Percentiles rank a stretch among this genome's conserved stretches.
Conservation (phyloP, 108 stramenopile species). For the Schizochytrium sp. region DNA sequence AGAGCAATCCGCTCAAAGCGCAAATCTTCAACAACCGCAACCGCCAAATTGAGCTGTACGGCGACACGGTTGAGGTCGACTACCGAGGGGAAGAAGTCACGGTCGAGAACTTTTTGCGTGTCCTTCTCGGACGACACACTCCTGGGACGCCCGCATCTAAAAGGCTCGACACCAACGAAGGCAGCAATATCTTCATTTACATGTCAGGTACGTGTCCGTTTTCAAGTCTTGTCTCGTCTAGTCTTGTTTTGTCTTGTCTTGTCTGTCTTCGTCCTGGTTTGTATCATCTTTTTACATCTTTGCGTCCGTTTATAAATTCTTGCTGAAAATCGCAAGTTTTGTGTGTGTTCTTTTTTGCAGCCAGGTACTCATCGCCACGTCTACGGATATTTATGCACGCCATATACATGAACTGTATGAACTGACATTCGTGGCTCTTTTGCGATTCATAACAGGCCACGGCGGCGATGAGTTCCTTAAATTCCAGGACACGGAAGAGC, state of each 20-base stretch:
- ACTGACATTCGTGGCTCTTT: too few species aligned
- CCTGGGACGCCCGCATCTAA: slow-evolving; percentile 19
- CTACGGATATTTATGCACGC: too few species aligned
- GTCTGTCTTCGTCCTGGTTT: too few species aligned
- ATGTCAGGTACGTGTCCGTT: slow-evolving; percentile 21
- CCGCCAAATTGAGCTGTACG: slow-evolving; percentile 57
- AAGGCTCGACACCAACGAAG: slow-evolving; percentile 1
- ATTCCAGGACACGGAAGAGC: slow-evolving; percentile 89
- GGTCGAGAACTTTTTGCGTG: slow-evolving; percentile 72
- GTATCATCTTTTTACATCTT: too few species aligned
- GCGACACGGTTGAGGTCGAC: slow-evolving; percentile 65
- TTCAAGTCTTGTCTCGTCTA: too few species aligned
- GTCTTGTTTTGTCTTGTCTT: too few species aligned
- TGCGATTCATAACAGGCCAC: slow-evolving; percentile 62
- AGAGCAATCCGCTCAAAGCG: slow-evolving; percentile 27
- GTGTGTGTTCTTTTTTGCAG: too few species aligned
- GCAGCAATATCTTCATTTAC: slow-evolving; percentile 64
- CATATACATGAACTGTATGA: too few species aligned
- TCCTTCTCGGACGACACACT: slow-evolving; percentile 52
- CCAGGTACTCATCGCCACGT: too few species aligned
- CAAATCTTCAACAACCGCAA: slow-evolving; percentile 19
- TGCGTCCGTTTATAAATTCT: background rate
- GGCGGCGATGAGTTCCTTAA: slow-evolving; percentile 93
- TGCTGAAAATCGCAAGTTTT: background rate
- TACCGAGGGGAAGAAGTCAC: slow-evolving; percentile 87